Evolutionary conservation across 2,329 filamentous ascomycete species (phyloP).

Genomic region (Penicillium sumatraense): DNA sequence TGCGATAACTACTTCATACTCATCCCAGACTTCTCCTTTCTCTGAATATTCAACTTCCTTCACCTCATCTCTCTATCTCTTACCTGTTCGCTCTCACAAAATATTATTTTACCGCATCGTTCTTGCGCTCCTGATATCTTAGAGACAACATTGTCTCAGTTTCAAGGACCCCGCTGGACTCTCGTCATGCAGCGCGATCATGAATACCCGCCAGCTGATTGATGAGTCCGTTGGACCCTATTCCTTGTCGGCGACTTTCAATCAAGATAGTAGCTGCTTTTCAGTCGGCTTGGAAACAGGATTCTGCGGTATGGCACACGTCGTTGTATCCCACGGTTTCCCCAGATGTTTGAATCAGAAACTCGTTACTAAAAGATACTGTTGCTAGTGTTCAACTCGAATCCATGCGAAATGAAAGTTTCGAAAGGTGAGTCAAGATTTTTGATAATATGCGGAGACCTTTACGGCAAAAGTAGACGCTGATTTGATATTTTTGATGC

Average conservation of each 20-base stretch:
- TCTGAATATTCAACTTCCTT: too few relatives aligned
- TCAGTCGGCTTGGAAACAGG: slow-evolving; percentile 84
- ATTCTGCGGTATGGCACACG: slow-evolving; percentile 70
- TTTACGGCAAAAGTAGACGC: background rate
- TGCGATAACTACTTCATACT: too few relatives aligned
- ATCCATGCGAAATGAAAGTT: slow-evolving; percentile 72
- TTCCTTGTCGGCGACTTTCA: slow-evolving; percentile 84
- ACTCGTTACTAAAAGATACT: slow-evolving; percentile 20
- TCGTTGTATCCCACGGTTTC: background rate
- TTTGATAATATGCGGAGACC: too few relatives aligned
- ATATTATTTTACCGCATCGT: too few relatives aligned
- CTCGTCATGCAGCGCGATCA: slow-evolving; percentile 47
- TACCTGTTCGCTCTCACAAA: too few relatives aligned
- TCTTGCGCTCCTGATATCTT: background rate
- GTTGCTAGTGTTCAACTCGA: slow-evolving; percentile 70
- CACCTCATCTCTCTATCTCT: background rate
- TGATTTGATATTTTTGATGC: background rate
- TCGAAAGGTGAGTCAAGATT: slow-evolving; percentile 55
- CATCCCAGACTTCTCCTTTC: too few relatives aligned
- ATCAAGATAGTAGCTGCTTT: slow-evolving; percentile 82
- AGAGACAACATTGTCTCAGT: background rate
- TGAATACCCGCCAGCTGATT: slow-evolving; percentile 89
- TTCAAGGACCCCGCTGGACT: background rate
- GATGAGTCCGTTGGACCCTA: slow-evolving; percentile 74
- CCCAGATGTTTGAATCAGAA: background rate